Evolutionary conservation across 129 eudicot genomes (phyloP).

Genomic region (Oenanthe sinensis): DNA sequence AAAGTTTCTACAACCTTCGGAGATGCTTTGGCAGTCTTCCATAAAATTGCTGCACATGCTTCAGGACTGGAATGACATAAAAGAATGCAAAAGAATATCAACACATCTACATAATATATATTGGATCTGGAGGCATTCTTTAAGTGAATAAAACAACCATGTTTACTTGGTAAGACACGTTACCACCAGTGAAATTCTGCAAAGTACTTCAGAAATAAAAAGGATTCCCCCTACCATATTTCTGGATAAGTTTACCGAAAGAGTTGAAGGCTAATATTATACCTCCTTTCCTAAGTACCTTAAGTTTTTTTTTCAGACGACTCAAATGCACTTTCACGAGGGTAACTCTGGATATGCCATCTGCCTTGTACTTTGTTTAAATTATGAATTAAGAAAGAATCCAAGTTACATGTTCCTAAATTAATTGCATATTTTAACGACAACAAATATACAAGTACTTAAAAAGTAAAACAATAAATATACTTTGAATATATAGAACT

Average conservation of each 20-base stretch:
- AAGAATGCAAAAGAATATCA: neutral
- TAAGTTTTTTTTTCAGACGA: neutral
- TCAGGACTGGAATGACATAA: constrained; percentile 46
- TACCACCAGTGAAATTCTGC: neutral
- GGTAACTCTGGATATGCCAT: neutral
- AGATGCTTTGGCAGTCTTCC: constrained; percentile 77
- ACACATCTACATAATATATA: neutral
- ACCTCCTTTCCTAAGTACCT: neutral
- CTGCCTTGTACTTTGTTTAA: neutral
- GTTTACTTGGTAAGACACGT: neutral
- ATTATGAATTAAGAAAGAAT: neutral
- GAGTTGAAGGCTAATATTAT: neutral
- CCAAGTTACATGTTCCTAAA: neutral
- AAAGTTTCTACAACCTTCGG: constrained; percentile 47
- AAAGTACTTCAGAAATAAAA: neutral
- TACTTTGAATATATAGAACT: too few species aligned
- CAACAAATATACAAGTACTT: neutral
- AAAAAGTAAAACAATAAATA: neutral
- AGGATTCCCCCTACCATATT: neutral
- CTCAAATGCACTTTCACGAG: neutral
- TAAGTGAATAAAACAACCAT: neutral
- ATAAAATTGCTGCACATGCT: constrained; percentile 91
- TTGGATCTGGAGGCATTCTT: neutral
- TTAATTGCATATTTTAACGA: neutral
- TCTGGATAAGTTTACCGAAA: neutral